Evolutionary conservation across 257 asterid genomes (phyloP).

Genomic region (Solanum pinnatisectum): DNA sequence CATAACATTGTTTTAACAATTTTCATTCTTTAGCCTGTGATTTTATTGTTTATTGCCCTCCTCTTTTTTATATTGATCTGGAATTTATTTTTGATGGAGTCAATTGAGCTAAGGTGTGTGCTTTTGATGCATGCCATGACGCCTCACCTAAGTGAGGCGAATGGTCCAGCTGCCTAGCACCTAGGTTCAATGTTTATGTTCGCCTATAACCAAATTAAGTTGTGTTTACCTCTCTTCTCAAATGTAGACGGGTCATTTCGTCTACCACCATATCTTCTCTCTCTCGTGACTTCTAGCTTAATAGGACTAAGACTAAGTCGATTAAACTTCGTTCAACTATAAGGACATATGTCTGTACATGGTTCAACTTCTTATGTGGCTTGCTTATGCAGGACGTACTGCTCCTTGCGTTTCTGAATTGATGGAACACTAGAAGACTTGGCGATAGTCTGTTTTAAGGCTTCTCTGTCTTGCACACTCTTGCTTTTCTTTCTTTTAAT

Average conservation of each 20-base stretch:
- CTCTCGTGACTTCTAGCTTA: background rate
- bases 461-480: background rate
- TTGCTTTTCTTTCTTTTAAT: background rate
- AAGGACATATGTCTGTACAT: background rate
- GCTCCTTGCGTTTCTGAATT: background rate
- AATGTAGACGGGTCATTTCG: background rate
- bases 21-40: background rate
- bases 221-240: background rate
- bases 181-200: background rate
- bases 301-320: background rate
- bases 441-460: background rate
- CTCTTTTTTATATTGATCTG: background rate
- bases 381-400: background rate
- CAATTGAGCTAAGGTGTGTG: background rate
- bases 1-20: background rate
- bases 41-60: background rate
- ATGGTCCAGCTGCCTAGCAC: background rate
- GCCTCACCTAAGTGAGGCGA: background rate
- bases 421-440: background rate
- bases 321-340: background rate
- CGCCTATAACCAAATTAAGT: background rate
- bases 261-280: background rate
- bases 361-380: background rate
- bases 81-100: background rate
- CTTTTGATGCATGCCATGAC: background rate